These are phyloP conservation scores for Beauveria caledonica DNA, from an alignment of 2,329 filamentous ascomycete genomes.

Conservation along the genomic window DNA sequence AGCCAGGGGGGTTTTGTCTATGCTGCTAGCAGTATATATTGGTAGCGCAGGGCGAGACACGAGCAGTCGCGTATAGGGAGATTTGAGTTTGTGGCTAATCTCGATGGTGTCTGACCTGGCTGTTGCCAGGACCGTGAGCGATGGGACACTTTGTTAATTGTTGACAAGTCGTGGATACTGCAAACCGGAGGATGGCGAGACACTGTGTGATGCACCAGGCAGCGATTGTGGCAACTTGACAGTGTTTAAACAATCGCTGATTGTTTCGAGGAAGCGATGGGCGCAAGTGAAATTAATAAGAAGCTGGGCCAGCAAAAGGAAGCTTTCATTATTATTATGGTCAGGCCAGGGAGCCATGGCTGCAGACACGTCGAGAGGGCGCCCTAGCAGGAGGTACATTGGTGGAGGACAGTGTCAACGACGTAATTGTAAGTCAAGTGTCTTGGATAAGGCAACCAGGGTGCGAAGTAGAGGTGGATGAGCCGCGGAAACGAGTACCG, in stretches of 20 bases:
- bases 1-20: conserved; percentile 5
- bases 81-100: conserved; percentile 10
- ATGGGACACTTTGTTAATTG: conserved; percentile 2
- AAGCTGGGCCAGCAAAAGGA: background rate
- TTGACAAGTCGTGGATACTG: background rate
- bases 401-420: conserved; percentile 1
- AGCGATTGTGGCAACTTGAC: background rate
- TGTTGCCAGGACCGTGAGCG: background rate
- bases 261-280: background rate
- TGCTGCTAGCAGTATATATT: background rate
- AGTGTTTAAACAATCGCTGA: background rate
- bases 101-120: background rate
- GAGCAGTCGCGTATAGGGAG: conserved; percentile 2
- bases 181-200: conserved; percentile 4
- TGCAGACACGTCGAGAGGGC: background rate
- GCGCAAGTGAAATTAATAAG: conserved; percentile 4
- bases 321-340: background rate
- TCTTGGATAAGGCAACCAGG: background rate
- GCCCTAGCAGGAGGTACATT: conserved; percentile 1
- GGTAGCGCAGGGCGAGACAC: conserved; percentile 1
- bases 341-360: background rate
- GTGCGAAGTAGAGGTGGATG: background rate
- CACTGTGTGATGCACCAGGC: background rate
- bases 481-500: background rate
- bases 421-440: conserved; percentile 11